Conservation (phyloP, 2,329 filamentous ascomycete species). For the Plenodomus lindquistii region DNA sequence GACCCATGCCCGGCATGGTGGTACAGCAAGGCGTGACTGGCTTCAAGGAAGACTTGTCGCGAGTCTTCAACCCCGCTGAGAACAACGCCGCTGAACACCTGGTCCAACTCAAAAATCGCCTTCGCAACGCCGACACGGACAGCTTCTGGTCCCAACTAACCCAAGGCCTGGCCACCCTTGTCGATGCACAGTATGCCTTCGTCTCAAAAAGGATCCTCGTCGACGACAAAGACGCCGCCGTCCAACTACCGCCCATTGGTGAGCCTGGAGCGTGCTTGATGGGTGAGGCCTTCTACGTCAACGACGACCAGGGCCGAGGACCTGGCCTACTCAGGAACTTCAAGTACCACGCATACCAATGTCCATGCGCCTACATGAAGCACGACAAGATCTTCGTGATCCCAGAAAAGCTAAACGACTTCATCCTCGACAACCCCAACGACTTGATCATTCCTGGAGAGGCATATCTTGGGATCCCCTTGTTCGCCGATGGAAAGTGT, state of each 20-base stretch:
- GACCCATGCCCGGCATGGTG: conserved; percentile 47
- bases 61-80: conserved; percentile 51
- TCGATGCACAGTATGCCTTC: conserved; percentile 69
- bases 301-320: conserved; percentile 58
- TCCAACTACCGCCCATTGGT: conserved; percentile 64
- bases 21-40: conserved; percentile 49
- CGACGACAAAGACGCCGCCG: conserved; percentile 60
- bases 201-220: conserved; percentile 66
- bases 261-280: conserved; percentile 66
- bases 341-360: conserved; percentile 66
- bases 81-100: conserved; percentile 65
- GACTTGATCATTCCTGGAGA: conserved; percentile 64
- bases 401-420: conserved; percentile 62
- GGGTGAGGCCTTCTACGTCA: conserved; percentile 68
- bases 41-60: conserved; percentile 46
- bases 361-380: conserved; percentile 70
- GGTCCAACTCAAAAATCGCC: conserved; percentile 60
- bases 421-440: conserved; percentile 65
- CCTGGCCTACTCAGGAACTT: conserved; percentile 60
- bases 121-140: conserved; percentile 59
- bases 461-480: conserved; percentile 68
- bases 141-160: conserved; percentile 68
- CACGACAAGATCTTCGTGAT: conserved; percentile 73
- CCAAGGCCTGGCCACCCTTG: conserved; percentile 65
- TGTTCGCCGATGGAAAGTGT: conserved; percentile 67